phyloP scores from a whole-genome alignment of 2,329 filamentous ascomycete species.

The Colletotrichum cordylinicola region DNA sequence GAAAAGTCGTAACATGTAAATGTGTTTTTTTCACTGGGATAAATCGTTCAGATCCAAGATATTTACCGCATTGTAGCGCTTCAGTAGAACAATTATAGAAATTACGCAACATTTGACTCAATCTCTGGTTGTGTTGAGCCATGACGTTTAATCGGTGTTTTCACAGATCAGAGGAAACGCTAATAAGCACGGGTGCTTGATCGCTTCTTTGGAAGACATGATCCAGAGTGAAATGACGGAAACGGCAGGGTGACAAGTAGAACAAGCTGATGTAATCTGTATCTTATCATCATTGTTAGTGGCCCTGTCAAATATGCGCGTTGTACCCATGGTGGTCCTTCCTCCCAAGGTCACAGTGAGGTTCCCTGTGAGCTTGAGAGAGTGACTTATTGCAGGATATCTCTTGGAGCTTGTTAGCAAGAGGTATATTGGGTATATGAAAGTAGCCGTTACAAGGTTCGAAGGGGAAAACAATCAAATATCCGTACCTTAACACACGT shows the following conservation, averaged over 20 bases:
- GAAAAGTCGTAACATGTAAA: not conserved
- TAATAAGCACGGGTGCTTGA: not conserved
- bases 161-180: not conserved
- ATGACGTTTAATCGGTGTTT: not conserved
- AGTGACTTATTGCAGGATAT: not conserved
- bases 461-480: not conserved
- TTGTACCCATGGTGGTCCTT: not conserved
- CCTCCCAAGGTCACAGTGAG: not conserved
- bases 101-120: too few relatives aligned
- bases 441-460: too few relatives aligned
- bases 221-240: not conserved
- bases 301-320: not conserved
- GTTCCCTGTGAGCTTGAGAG: not conserved
- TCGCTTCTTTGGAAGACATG: not conserved
- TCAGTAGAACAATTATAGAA: not conserved
- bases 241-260: not conserved
- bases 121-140: not conserved
- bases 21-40: not conserved
- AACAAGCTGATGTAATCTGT: not conserved
- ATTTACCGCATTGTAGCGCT: not conserved
- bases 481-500: not conserved
- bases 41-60: not conserved
- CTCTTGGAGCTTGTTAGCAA: not conserved
- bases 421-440: too few relatives aligned
- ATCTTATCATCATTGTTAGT: not conserved